Evolutionary conservation across 257 asterid genomes (phyloP).

Genomic region (Nicotiana benthamiana): DNA sequence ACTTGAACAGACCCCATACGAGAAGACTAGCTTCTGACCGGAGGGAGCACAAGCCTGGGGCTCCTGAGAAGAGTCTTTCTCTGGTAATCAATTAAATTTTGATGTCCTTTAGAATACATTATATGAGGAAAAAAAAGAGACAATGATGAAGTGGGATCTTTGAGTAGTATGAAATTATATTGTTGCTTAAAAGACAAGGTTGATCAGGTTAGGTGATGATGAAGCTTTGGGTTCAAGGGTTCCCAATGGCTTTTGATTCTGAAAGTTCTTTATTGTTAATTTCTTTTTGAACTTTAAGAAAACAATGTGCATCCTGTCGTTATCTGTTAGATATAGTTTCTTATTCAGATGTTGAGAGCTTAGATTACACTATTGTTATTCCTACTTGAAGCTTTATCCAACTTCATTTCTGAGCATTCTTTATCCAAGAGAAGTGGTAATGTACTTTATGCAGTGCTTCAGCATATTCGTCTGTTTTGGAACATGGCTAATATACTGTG

Average conservation of each 20-base stretch:
- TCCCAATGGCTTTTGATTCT: slow-evolving; percentile 31
- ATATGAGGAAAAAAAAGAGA: no score
- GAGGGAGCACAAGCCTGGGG: slow-evolving; percentile 1
- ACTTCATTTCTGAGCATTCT: slow-evolving; percentile 73
- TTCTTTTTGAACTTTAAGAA: slow-evolving; percentile 12
- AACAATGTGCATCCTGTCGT: slow-evolving; percentile 12
- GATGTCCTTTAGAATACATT: slow-evolving; percentile 24
- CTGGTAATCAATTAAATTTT: slow-evolving; percentile 17
- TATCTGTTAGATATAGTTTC: slow-evolving; percentile 18
- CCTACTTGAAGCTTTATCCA: slow-evolving; percentile 27
- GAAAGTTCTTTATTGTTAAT: slow-evolving; percentile 14
- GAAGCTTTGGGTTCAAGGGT: slow-evolving; percentile 73
- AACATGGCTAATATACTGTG: neutral
- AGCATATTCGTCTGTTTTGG: neutral
- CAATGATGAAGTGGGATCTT: slow-evolving; percentile 38
- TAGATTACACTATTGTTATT: neutral
- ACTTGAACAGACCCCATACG: slow-evolving; percentile 61
- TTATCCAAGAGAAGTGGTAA: slow-evolving; percentile 2
- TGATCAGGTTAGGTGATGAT: slow-evolving; percentile 50
- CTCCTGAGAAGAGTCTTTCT: slow-evolving; percentile 6
- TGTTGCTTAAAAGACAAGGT: slow-evolving; percentile 91
- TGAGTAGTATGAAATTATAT: slow-evolving; percentile 35
- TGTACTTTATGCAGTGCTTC: neutral
- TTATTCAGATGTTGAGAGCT: neutral
- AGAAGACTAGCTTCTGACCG: slow-evolving; percentile 12